Percentiles rank a stretch among this genome's conserved stretches.
phyloP scores from a whole-genome alignment of 2,329 filamentous ascomycete species.

The Penicillium brevicompactum region DNA sequence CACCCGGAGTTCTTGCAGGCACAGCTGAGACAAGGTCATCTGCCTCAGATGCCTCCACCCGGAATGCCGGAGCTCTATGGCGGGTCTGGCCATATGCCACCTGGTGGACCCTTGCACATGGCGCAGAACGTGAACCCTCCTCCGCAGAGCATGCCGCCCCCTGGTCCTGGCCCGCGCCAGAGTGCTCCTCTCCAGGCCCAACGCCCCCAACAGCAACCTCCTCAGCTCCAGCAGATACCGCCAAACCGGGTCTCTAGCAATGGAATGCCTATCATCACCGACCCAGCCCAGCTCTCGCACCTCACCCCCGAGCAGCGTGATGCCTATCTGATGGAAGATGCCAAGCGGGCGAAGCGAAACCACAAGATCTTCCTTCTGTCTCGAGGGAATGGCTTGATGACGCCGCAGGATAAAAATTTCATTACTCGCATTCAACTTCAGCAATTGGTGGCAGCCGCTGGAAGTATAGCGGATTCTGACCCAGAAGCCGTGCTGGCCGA shows the following conservation, averaged over 20 bases:
- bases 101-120: slow-evolving; percentile 67
- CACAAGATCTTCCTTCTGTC: slow-evolving; percentile 96
- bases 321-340: slow-evolving; percentile 84
- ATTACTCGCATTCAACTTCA: slow-evolving; percentile 97
- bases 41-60: slow-evolving; percentile 42
- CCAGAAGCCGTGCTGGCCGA: slow-evolving; percentile 81
- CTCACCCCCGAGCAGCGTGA: slow-evolving; percentile 83
- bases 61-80: slow-evolving; percentile 46
- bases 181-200: slow-evolving; percentile 34
- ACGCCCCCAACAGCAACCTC: slow-evolving; percentile 36
- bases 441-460: slow-evolving; percentile 89
- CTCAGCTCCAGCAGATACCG: slow-evolving; percentile 38
- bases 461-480: slow-evolving; percentile 77
- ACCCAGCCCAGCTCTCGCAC: slow-evolving; percentile 73
- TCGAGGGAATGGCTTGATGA: slow-evolving; percentile 97
- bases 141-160: slow-evolving; percentile 46
- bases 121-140: slow-evolving; percentile 76
- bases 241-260: slow-evolving; percentile 36
- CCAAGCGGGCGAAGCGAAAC: slow-evolving; percentile 92
- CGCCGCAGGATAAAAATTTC: slow-evolving; percentile 98
- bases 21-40: slow-evolving; percentile 36
- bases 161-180: slow-evolving; percentile 37
- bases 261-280: slow-evolving; percentile 60
- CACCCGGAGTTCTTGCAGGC: slow-evolving; percentile 53
- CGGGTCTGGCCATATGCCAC: slow-evolving; percentile 50